Evolutionary conservation across 139 green algal species (phyloP), one percentile per base, ranked within the genome.

Genomic region (Diplosphaera chodatii): DNA sequence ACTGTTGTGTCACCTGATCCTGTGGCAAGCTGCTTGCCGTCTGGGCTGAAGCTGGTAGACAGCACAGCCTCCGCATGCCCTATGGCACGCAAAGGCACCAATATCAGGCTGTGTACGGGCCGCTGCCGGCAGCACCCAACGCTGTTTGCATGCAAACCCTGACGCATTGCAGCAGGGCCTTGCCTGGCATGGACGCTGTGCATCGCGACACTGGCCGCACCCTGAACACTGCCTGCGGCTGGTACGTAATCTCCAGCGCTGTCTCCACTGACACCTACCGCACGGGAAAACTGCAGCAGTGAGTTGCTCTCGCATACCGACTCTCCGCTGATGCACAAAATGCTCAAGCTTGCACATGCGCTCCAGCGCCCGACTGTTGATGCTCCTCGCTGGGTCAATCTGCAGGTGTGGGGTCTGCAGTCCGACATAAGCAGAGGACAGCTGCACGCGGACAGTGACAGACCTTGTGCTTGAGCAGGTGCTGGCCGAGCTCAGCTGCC

Each of bases 31-130:
- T 78, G 77, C 67, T 81, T 80, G 31, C 95, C 94, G 75, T 97
- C 82, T 3, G 94, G 94, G 33, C 81, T 93, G 86, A 99, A 99
- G n/a, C 72, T 59, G 0, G 98, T 91, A 4, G 82, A 79, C 40
- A 98, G 87, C 37, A 99, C 91, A 13, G 92, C 80, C 72, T 98
- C 94, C 1, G 87, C 82, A 75, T 99, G 95, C 1, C 93, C 93
- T 78, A n/a, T n/a, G n/a, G n/a, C n/a, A n/a, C n/a, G n/a, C 33
- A 59, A 59, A 25, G 20, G 21, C 21, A 68, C 28, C 22, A 21
- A 27, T 33, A 70, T 23, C 29, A 37, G 10, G 31, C 68, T 33
- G 10, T 27, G 41, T 4, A 56, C 23, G 23, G n/a, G 32, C 16
- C 2, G 32, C 6, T 5, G 32, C 23, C 37, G 8, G 37, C 13